phyloP scores from a whole-genome alignment of 139 green algal species.

The Micractinium sp. region DNA sequence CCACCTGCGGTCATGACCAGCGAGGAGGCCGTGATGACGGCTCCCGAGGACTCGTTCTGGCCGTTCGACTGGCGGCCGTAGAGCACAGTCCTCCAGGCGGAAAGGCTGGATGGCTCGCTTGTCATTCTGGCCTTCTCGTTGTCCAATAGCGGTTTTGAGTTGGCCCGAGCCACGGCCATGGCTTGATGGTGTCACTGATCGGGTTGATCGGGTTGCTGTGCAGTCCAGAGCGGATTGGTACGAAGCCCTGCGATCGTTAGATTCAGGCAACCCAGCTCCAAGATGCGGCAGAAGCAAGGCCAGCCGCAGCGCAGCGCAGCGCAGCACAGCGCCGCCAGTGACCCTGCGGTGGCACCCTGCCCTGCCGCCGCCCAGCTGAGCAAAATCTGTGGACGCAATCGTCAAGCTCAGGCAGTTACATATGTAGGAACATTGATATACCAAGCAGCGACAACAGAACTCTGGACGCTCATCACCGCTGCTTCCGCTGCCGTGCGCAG shows the following conservation, averaged over 20 bases:
- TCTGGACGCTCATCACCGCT: background rate
- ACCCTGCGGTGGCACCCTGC: no score
- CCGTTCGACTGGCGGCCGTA: background rate
- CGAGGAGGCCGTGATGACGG: background rate
- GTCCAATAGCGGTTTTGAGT: constrained; percentile 5
- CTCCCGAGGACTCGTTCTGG: background rate
- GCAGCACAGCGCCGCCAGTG: no score
- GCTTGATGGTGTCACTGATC: background rate
- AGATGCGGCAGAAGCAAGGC: no score
- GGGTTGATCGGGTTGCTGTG: no score
- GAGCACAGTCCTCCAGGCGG: constrained; percentile 1
- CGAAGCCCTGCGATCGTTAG: no score
- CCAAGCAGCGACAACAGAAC: background rate
- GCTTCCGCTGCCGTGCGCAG: background rate
- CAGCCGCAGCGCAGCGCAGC: no score
- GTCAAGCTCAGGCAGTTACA: background rate
- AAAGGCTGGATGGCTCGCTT: background rate
- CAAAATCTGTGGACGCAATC: no score
- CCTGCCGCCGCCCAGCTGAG: no score
- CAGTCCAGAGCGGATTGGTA: no score
- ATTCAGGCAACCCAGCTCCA: no score
- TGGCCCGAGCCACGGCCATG: background rate
- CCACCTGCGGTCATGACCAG: constrained; percentile 12
- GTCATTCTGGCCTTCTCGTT: background rate
- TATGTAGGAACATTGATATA: background rate